Conservation (phyloP, 1,284 basidiomycete genomes). For the Ustilago loliicola region DNA sequence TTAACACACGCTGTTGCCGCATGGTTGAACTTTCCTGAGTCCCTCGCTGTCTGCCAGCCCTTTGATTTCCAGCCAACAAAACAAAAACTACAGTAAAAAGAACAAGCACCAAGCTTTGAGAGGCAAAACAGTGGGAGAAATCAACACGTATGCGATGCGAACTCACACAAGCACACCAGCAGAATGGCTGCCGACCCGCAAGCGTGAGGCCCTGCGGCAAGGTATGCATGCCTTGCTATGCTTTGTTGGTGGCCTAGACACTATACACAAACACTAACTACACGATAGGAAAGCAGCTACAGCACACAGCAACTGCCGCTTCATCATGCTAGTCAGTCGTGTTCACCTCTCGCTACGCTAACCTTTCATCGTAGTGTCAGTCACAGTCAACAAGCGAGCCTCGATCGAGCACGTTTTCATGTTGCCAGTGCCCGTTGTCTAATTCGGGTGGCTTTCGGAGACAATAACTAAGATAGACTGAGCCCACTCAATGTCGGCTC, state of each 20-base stretch:
- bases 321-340: not conserved
- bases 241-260: not conserved
- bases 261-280: not conserved
- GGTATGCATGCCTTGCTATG: not conserved
- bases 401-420: slow-evolving; percentile 1
- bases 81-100: too few relatives aligned
- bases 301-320: not conserved
- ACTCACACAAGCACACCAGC: not conserved
- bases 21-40: too few relatives aligned
- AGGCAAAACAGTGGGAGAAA: not conserved
- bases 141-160: not conserved
- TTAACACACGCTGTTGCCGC: not conserved
- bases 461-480: not conserved
- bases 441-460: not conserved
- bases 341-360: too few relatives aligned
- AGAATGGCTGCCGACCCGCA: slow-evolving; percentile 2
- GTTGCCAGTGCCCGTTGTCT: not conserved
- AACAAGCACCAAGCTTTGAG: not conserved
- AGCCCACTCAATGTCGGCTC: not conserved
- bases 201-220: slow-evolving; percentile 10
- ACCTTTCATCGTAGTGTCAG: not conserved
- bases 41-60: not conserved
- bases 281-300: not conserved
- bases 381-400: not conserved
- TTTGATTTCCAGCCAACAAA: not conserved